These are phyloP conservation scores for Trichoderma asperellum DNA, from an alignment of 2,329 filamentous ascomycete species.

Conservation along the genomic window DNA sequence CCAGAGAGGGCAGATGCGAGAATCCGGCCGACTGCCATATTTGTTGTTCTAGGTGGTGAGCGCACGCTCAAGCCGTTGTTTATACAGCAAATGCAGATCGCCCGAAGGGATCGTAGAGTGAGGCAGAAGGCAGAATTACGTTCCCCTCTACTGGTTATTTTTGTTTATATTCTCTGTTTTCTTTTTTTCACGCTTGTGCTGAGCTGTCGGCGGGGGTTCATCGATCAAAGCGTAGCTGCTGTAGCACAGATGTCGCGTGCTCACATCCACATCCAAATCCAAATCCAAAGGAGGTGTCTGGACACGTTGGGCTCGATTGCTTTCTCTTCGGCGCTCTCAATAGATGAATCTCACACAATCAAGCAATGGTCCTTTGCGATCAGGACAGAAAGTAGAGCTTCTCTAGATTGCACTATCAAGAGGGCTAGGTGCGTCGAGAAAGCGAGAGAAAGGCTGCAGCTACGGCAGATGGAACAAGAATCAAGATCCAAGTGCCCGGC, in stretches of 20 bases:
- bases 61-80: neutral
- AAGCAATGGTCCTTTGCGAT: no score
- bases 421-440: neutral
- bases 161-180: neutral
- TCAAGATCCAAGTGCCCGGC: neutral
- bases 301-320: constrained; percentile 1
- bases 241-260: constrained; percentile 22
- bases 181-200: neutral
- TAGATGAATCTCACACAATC: neutral
- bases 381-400: neutral
- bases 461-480: neutral
- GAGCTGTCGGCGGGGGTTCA: neutral
- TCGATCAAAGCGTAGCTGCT: neutral
- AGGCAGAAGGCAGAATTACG: neutral
- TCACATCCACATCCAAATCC: neutral
- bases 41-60: neutral
- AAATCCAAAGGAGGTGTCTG: neutral
- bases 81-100: neutral
- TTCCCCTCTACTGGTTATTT: neutral
- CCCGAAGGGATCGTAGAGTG: neutral
- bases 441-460: neutral
- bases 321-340: neutral
- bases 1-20: constrained; percentile 4
- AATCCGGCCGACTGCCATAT: neutral
- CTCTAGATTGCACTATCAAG: neutral